Evolutionary conservation across 2,329 filamentous ascomycete species (phyloP).

Genomic region (Coniochaeta sp.): DNA sequence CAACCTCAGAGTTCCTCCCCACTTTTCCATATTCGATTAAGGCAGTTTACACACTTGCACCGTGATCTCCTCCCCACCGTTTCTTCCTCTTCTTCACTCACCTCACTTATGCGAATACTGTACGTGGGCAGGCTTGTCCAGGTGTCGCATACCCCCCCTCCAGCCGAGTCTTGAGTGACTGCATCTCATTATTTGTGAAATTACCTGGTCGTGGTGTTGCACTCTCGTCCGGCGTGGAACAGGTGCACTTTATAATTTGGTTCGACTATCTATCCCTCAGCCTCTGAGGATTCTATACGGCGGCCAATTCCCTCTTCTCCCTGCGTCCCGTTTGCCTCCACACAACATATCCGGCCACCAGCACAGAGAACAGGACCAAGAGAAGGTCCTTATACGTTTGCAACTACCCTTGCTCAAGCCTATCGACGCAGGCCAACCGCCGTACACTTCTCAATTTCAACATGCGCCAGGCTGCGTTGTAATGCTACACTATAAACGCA

Average conservation of each 20-base stretch:
- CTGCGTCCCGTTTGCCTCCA: not conserved
- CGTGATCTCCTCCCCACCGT: not conserved
- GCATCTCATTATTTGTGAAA: not conserved
- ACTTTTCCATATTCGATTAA: not conserved
- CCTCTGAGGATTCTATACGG: not conserved
- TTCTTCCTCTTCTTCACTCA: not conserved
- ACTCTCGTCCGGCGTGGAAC: not conserved
- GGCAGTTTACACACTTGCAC: not conserved
- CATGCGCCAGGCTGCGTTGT: not conserved
- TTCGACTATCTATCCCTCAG: not conserved
- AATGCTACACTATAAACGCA: not conserved
- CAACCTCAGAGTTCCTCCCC: not conserved
- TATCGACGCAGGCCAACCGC: not conserved
- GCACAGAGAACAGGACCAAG: not conserved
- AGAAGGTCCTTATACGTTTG: not conserved
- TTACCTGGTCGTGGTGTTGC: not conserved
- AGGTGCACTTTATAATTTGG: not conserved
- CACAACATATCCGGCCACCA: not conserved
- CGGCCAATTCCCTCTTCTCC: not conserved
- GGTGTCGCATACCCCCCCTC: not conserved
- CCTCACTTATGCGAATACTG: not conserved
- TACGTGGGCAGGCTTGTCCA: not conserved
- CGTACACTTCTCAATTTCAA: not conserved
- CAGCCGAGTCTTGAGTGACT: not conserved
- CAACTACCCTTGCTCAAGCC: not conserved